phyloP scores from a whole-genome alignment of 345 rosid species.

The Pseudoturritis turrita region DNA sequence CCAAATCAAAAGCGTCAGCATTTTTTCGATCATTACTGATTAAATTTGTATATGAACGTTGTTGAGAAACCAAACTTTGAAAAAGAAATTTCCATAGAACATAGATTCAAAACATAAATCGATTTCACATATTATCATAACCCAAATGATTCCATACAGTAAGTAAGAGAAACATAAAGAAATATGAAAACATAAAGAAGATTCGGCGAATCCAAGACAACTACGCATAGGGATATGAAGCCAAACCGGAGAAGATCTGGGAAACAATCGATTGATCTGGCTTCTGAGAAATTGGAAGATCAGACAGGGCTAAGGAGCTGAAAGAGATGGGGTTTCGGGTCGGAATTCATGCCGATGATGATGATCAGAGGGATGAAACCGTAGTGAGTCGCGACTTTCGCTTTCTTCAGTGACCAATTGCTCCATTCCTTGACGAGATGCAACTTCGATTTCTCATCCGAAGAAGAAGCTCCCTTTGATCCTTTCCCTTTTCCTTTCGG shows the following conservation, averaged over 20 bases:
- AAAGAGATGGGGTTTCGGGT: slow-evolving; percentile 82
- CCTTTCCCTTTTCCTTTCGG: slow-evolving; percentile 53
- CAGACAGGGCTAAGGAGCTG: slow-evolving; percentile 90
- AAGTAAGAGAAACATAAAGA: not conserved
- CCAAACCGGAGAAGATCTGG: slow-evolving; percentile 9
- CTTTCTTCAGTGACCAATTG: slow-evolving; percentile 83
- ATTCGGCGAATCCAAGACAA: slow-evolving; percentile 37
- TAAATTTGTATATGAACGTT: not conserved
- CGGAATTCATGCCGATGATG: slow-evolving; percentile 92
- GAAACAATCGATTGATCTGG: not conserved
- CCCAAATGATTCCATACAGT: slow-evolving; percentile 15
- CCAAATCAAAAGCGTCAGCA: not conserved
- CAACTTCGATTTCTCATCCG: slow-evolving; percentile 40
- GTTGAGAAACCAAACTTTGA: not conserved
- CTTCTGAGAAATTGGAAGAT: not conserved
- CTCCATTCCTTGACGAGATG: slow-evolving; percentile 80
- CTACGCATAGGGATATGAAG: not conserved
- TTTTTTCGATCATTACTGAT: not conserved
- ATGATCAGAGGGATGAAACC: slow-evolving; percentile 89
- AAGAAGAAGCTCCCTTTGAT: slow-evolving; percentile 32
- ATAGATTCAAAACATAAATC: slow-evolving; percentile 13
- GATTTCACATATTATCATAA: slow-evolving; percentile 6
- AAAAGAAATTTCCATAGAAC: not conserved
- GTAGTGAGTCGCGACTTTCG: slow-evolving; percentile 83
- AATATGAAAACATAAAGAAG: slow-evolving; percentile 6